These are phyloP conservation scores for Jackrogersella minutella DNA, from an alignment of 495 filamentous ascomycete genomes.

Conservation along the genomic window DNA sequence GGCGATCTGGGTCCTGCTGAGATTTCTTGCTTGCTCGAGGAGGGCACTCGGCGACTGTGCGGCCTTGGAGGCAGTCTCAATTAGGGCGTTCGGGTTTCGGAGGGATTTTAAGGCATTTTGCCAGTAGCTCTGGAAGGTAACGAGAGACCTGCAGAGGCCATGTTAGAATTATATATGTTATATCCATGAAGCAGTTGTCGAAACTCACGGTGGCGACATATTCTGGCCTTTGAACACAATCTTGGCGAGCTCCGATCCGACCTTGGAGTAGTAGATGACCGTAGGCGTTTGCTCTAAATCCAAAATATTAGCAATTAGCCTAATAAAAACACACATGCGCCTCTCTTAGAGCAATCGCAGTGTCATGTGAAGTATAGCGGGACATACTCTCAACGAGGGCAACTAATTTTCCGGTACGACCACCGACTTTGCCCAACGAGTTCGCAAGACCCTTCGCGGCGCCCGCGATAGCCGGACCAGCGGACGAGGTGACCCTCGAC, in stretches of 20 bases:
- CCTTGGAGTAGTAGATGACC: conserved; percentile 87
- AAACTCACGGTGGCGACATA: conserved; percentile 92
- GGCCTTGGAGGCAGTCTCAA: conserved; percentile 49
- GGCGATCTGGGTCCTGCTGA: conserved; percentile 72
- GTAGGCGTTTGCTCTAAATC: conserved; percentile 80
- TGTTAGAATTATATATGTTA: conserved; percentile 39
- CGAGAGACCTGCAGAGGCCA: conserved; percentile 64
- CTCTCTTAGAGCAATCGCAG: not conserved
- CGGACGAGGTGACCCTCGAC: conserved; percentile 79
- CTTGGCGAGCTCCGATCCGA: conserved; percentile 85
- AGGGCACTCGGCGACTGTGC: conserved; percentile 51
- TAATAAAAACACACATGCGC: conserved; percentile 7
- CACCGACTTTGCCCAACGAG: conserved; percentile 79
- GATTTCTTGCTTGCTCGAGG: conserved; percentile 70
- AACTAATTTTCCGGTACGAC: conserved; percentile 82
- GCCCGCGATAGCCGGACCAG: conserved; percentile 76
- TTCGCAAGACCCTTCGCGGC: conserved; percentile 70
- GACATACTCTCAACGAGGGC: conserved; percentile 86
- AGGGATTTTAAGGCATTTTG: conserved; percentile 72
- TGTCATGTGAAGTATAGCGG: not conserved
- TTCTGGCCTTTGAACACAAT: conserved; percentile 86
- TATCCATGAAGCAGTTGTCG: not conserved
- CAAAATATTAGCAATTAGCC: conserved; percentile 41
- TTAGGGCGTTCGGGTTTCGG: conserved; percentile 66
- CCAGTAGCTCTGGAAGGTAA: conserved; percentile 88